These are phyloP conservation scores for Dendrocalamus latiflorus DNA, from an alignment of 202 grass and related monocot species.

Conservation along the genomic window DNA sequence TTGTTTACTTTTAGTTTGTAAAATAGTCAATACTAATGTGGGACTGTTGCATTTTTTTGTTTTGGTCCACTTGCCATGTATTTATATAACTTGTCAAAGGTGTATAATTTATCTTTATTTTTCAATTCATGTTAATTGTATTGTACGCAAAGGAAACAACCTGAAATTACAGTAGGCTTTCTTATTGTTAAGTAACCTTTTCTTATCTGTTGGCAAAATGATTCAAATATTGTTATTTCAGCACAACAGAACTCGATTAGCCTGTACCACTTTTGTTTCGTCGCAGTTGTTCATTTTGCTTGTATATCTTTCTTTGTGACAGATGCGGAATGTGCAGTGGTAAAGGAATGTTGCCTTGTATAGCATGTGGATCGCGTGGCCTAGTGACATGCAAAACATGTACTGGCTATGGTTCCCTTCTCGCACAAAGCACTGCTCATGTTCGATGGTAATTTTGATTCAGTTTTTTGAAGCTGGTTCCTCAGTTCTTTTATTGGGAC, in stretches of 20 bases:
- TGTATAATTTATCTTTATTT: background rate
- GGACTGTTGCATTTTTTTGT: background rate
- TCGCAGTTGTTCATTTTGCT: background rate
- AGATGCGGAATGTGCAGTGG: constrained; percentile 80
- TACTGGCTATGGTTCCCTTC: constrained; percentile 68
- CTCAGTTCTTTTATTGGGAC: background rate
- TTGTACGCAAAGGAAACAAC: background rate
- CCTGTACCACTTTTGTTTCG: background rate
- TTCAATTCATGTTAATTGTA: background rate
- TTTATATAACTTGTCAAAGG: background rate
- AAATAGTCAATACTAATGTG: background rate
- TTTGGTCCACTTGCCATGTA: background rate
- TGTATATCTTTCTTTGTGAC: constrained; percentile 32
- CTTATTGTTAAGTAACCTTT: background rate
- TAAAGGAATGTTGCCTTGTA: constrained; percentile 74
- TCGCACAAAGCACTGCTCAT: constrained; percentile 56
- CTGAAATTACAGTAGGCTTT: constrained; percentile 3
- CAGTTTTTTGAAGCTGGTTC: background rate
- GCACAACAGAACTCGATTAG: background rate
- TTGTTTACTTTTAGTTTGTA: background rate
- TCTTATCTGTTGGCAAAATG: background rate
- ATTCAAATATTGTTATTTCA: background rate
- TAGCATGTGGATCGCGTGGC: constrained; percentile 65
- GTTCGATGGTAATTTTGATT: constrained; percentile 58
- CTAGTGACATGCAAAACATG: constrained; percentile 70